phyloP scores from a whole-genome alignment of 805 yeast species.

The Candida oleophila region DNA sequence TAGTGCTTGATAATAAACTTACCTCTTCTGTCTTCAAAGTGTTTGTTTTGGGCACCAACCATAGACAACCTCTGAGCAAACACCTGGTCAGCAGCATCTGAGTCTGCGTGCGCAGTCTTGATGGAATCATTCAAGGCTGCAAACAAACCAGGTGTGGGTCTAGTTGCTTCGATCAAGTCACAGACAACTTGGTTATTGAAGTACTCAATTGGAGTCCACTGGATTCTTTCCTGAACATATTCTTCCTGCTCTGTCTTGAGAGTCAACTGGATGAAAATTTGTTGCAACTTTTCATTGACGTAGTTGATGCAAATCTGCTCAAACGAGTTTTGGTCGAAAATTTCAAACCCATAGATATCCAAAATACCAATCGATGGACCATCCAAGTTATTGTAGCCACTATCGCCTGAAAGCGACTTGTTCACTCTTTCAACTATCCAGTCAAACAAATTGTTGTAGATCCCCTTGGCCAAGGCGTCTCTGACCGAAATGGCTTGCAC shows the following conservation, averaged over 20 bases:
- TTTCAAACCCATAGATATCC: slow-evolving; percentile 96
- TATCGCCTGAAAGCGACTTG: slow-evolving; percentile 54
- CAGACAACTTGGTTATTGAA: slow-evolving; percentile 96
- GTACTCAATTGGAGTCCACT: slow-evolving; percentile 97
- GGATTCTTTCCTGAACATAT: slow-evolving; percentile 89
- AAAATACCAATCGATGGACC: slow-evolving; percentile 83
- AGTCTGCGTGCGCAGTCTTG: slow-evolving; percentile 98
- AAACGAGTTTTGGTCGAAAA: slow-evolving; percentile 90
- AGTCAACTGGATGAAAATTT: slow-evolving; percentile 92
- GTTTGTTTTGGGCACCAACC: slow-evolving; percentile 74
- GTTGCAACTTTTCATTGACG: slow-evolving; percentile 94
- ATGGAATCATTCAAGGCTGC: slow-evolving; percentile 96
- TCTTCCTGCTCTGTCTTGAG: slow-evolving; percentile 97
- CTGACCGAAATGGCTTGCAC: slow-evolving; percentile 94
- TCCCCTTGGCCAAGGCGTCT: slow-evolving; percentile 93
- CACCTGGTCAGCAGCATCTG: slow-evolving; percentile 93
- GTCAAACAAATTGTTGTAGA: slow-evolving; percentile 88
- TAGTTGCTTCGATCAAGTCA: slow-evolving; percentile 87
- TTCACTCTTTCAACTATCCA: slow-evolving; percentile 96
- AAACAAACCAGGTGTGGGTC: slow-evolving; percentile 92
- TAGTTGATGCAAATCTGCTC: slow-evolving; percentile 95
- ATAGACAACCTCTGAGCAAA: slow-evolving; percentile 88
- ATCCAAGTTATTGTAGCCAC: slow-evolving; percentile 26
- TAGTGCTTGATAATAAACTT: slow-evolving; percentile 93
- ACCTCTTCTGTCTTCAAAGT: slow-evolving; percentile 83